Base-by-base conservation (phyloP, 2,329 filamentous ascomycete species). In the Aureobasidium namibiae region DNA sequence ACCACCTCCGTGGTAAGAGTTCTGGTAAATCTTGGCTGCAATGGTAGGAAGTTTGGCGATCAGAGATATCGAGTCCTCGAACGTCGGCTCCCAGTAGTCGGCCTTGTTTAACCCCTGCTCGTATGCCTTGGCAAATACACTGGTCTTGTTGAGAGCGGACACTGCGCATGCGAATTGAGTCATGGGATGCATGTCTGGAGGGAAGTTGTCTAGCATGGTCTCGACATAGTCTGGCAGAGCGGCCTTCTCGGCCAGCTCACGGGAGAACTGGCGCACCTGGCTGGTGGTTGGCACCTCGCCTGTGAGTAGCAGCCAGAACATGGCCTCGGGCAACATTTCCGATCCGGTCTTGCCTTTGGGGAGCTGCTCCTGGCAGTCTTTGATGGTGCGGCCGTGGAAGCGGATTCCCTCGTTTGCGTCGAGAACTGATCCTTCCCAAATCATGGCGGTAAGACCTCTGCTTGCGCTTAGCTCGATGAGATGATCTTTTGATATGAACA, bases 271-370 rank as follows among this genome's bases (percentile, higher is more conserved):
- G 68, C 92, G 89, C 63, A 94, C 84, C 75, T 99, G 94, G 63
- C 78, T 78, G 23, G 86, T 87, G 1, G 88, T 89, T 24, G 94
- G 94, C 23, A 97, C 89, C 75, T 95, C 82, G 61, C 94, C 94
- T 10, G 94, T 99, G 67, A 99, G 81, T 53, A 99, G 85, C 42
- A 97, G 85, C 94, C 94, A 99, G 82, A 99, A 99, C 94, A 99
- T 99, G 74, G 92, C 86, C 76, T 99, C 94, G 49, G 94, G 94
- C 13, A 97, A 83, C 94, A 97, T 99, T 78, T 97, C 92, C 6
- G 90, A 95, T 68, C 92, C 90, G 2, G 88, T 84, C 61, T 83
- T 90, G 66, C 92, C 94, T 80, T 96, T 97, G 9, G 72, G 94
- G 16, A 97, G 85, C 74, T 91, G 87, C 66, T 86, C 84, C 73